phyloP scores from a whole-genome alignment of 2,329 filamentous ascomycete species.

The Pseudodiploospora longispora region DNA sequence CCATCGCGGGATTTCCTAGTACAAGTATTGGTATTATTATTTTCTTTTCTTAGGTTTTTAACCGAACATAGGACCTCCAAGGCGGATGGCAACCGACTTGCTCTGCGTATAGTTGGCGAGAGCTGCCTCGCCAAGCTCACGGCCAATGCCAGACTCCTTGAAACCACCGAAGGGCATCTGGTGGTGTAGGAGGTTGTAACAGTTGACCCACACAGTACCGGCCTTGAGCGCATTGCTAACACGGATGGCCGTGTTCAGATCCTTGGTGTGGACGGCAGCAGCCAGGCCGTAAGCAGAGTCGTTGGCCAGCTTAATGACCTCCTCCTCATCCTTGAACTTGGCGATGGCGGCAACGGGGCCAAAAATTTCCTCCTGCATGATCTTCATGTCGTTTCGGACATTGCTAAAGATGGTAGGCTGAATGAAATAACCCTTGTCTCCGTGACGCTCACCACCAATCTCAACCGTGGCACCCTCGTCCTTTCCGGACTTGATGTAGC shows the following conservation, averaged over 20 bases:
- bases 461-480: slow-evolving; percentile 54
- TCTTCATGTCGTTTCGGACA: slow-evolving; percentile 77
- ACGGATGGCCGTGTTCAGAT: slow-evolving; percentile 74
- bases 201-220: slow-evolving; percentile 55
- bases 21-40: too few relatives aligned
- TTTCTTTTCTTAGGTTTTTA: neutral
- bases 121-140: slow-evolving; percentile 64
- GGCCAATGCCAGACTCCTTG: slow-evolving; percentile 71
- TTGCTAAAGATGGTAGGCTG: slow-evolving; percentile 85
- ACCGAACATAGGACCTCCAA: slow-evolving; percentile 15
- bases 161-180: slow-evolving; percentile 63
- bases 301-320: slow-evolving; percentile 69
- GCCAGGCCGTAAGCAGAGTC: slow-evolving; percentile 73
- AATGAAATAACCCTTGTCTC: slow-evolving; percentile 80
- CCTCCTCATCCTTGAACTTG: slow-evolving; percentile 79
- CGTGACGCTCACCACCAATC: slow-evolving; percentile 46
- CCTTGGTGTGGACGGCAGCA: slow-evolving; percentile 72
- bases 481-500: slow-evolving; percentile 62
- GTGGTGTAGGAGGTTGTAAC: slow-evolving; percentile 65
- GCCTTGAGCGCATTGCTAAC: slow-evolving; percentile 69
- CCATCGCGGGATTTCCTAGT: too few relatives aligned
- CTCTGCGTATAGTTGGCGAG: slow-evolving; percentile 60
- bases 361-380: slow-evolving; percentile 88
- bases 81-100: slow-evolving; percentile 53
- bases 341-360: slow-evolving; percentile 77